phyloP scores from a whole-genome alignment of 169 alveolate species.

The Plasmodium cynomolgi region DNA sequence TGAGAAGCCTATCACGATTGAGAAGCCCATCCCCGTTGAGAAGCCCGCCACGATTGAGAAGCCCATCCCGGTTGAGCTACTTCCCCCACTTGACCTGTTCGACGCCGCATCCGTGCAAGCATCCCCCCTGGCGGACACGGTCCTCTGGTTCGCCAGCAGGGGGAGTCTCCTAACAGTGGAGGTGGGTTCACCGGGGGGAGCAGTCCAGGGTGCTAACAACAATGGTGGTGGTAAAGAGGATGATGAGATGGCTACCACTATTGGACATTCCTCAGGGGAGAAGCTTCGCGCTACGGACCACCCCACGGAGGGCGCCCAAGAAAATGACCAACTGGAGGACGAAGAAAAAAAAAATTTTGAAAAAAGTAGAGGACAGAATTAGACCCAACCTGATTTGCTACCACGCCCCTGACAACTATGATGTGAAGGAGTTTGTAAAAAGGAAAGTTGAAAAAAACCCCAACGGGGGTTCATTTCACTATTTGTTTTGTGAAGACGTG shows the following conservation, averaged over 20 bases:
- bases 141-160: not conserved
- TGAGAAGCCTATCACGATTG: not conserved
- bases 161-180: not conserved
- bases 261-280: not conserved
- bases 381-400: conserved; percentile 52
- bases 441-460: not conserved
- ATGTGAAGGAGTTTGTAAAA: conserved; percentile 21
- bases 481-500: conserved; percentile 32
- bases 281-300: not conserved
- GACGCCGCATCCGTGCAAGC: not conserved
- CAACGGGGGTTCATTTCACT: conserved; percentile 4
- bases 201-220: not conserved
- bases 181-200: not conserved
- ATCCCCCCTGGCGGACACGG: not conserved
- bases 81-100: not conserved
- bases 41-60: not conserved
- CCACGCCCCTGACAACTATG: conserved; percentile 25
- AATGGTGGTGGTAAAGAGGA: not conserved
- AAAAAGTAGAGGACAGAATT: conserved; percentile 37
- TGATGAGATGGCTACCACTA: not conserved
- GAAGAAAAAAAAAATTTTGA: conserved; percentile 22
- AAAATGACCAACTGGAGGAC: conserved; percentile 7
- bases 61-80: not conserved
- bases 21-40: not conserved
- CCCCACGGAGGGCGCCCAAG: not conserved